Percentiles rank a stretch among this genome's conserved stretches.
These are phyloP conservation scores for Yamadazyma laniorum DNA, from an alignment of 805 yeast genomes.

Conservation along the genomic window DNA sequence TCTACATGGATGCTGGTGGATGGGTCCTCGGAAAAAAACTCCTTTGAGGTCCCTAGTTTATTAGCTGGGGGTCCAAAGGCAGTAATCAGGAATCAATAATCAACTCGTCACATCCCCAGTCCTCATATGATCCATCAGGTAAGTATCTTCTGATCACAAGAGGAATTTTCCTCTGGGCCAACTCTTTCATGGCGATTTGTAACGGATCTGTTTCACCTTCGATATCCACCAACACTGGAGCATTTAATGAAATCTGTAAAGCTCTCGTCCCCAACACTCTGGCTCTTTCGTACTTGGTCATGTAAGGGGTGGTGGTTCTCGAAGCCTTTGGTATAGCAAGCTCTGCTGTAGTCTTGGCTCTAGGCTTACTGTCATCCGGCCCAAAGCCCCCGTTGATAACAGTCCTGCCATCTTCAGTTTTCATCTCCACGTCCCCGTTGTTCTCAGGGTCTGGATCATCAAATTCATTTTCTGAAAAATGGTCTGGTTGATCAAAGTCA, in stretches of 20 bases:
- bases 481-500: conserved; percentile 80
- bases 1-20: too few species aligned
- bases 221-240: conserved; percentile 95
- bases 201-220: conserved; percentile 99
- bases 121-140: conserved; percentile 96
- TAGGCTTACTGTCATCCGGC: conserved; percentile 47
- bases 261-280: conserved; percentile 97
- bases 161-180: conserved; percentile 92
- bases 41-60: too few species aligned
- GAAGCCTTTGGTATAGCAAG: conserved; percentile 86
- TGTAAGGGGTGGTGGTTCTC: conserved; percentile 94
- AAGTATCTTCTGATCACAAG: conserved; percentile 91
- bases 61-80: too few species aligned
- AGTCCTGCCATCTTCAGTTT: conserved; percentile 68
- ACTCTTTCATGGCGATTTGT: conserved; percentile 96
- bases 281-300: conserved; percentile 98
- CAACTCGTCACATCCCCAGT: conserved; percentile 98
- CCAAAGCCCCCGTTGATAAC: conserved; percentile 71
- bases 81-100: conserved; percentile 69
- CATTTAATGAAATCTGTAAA: conserved; percentile 94
- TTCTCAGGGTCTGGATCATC: conserved; percentile 28
- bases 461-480: conserved; percentile 72
- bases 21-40: too few species aligned
- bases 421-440: conserved; percentile 46
- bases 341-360: conserved; percentile 67